phyloP scores from a whole-genome alignment of 2,329 filamentous ascomycete genomes.

The Penicillium aurantiogriseum region DNA sequence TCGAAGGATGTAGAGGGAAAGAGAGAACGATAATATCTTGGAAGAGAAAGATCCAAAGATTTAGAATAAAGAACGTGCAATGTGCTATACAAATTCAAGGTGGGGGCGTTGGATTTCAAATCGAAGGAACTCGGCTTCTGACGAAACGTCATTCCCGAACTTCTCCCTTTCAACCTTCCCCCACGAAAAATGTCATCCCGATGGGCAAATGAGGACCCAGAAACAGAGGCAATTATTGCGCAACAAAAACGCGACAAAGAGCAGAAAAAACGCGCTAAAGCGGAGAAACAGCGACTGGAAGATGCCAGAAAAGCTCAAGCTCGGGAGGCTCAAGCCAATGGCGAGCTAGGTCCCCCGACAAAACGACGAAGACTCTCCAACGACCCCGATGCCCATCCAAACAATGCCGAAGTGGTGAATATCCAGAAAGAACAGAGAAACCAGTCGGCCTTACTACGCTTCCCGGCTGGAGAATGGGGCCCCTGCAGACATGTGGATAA shows the following conservation, averaged over 20 bases:
- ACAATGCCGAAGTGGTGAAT: conserved; percentile 23
- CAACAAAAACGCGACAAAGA: conserved; percentile 79
- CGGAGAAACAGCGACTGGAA: conserved; percentile 72
- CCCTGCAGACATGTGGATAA: conserved; percentile 75
- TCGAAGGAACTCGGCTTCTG: conserved; percentile 30
- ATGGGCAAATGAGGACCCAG: conserved; percentile 84
- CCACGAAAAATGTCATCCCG: conserved; percentile 64
- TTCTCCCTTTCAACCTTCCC: background rate
- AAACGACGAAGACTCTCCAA: conserved; percentile 63
- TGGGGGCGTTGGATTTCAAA: conserved; percentile 34
- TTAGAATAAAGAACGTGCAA: background rate
- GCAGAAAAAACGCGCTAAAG: conserved; percentile 80
- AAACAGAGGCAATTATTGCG: conserved; percentile 66
- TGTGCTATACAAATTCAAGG: conserved; percentile 3
- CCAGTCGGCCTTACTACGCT: conserved; percentile 65
- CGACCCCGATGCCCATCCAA: conserved; percentile 31
- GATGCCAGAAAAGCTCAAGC: conserved; percentile 45
- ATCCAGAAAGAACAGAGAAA: conserved; percentile 28
- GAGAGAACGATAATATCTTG: background rate
- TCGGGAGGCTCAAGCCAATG: conserved; percentile 28
- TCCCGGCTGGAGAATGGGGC: conserved; percentile 67
- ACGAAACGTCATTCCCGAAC: conserved; percentile 26
- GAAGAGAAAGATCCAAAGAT: background rate
- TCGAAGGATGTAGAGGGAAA: background rate
- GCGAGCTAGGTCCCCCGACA: conserved; percentile 49